Conservation (phyloP, 441 rosid species). For the Pelargonium citronellum region DNA sequence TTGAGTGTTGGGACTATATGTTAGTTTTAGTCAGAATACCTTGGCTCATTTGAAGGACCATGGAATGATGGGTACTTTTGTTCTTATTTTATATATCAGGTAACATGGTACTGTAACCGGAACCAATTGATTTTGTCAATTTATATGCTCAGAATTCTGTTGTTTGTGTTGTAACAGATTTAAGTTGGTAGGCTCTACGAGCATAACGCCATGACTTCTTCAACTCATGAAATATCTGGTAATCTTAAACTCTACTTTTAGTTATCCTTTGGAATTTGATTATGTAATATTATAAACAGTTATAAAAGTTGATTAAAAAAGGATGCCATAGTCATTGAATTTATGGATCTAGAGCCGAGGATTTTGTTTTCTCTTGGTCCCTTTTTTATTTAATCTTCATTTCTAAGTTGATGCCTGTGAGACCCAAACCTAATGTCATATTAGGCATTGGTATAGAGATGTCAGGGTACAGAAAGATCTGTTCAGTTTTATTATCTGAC, state of each 20-base stretch:
- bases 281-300: slow-evolving; percentile 1
- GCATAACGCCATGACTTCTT: slow-evolving; percentile 43
- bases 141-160: slow-evolving; percentile 10
- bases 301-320: slow-evolving; percentile 2
- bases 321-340: neutral
- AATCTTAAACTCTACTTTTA: neutral
- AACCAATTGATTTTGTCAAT: neutral
- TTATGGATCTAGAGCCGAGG: neutral
- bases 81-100: slow-evolving; percentile 1
- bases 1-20: neutral
- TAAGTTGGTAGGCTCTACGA: slow-evolving; percentile 22
- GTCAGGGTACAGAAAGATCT: neutral
- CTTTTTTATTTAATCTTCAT: neutral
- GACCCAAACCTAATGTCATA: neutral
- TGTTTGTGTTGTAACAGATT: slow-evolving; percentile 26
- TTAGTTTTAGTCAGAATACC: neutral
- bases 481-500: neutral
- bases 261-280: neutral
- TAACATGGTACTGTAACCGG: too few species aligned
- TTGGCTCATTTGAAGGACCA: neutral
- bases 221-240: slow-evolving; percentile 50
- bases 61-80: neutral
- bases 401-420: neutral
- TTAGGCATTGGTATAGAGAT: neutral
- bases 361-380: neutral